These are phyloP conservation scores for Kickxella alabastrina DNA, from an alignment of 192 early-diverging fungal genomes.

Conservation along the genomic window DNA sequence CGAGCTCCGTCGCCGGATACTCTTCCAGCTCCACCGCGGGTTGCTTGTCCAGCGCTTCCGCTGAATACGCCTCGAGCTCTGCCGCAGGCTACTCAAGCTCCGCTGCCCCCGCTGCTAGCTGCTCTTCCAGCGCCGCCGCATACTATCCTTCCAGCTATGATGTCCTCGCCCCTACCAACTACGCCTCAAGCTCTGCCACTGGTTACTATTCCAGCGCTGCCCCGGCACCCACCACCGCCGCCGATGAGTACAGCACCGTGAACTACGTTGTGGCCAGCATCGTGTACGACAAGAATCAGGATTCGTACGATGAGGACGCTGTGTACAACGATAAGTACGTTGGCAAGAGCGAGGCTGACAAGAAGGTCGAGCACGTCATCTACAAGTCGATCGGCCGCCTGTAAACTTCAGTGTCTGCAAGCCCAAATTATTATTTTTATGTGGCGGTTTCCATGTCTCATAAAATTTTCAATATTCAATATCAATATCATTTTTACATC, in stretches of 20 bases:
- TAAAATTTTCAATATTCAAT: no score
- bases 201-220: not conserved
- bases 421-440: not conserved
- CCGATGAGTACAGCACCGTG: not conserved
- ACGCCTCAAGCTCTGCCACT: not conserved
- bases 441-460: no score
- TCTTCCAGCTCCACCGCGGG: not conserved
- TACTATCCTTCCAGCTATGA: conserved; percentile 3
- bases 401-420: not conserved
- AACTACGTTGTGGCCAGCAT: not conserved
- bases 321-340: conserved; percentile 2
- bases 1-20: not conserved
- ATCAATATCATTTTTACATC: no score
- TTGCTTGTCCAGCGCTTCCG: no score
- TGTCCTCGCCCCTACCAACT: not conserved
- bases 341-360: not conserved
- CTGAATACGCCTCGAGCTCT: not conserved
- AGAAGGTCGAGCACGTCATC: conserved; percentile 4
- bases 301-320: conserved; percentile 1
- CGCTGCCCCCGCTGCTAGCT: not conserved
- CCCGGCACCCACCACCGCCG: not conserved
- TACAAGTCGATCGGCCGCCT: conserved; percentile 10
- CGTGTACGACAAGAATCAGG: conserved; percentile 2
- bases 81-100: not conserved
- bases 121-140: no score